Base-by-base conservation (phyloP, 164 flowering plant species). In the Vitis cinerea region DNA sequence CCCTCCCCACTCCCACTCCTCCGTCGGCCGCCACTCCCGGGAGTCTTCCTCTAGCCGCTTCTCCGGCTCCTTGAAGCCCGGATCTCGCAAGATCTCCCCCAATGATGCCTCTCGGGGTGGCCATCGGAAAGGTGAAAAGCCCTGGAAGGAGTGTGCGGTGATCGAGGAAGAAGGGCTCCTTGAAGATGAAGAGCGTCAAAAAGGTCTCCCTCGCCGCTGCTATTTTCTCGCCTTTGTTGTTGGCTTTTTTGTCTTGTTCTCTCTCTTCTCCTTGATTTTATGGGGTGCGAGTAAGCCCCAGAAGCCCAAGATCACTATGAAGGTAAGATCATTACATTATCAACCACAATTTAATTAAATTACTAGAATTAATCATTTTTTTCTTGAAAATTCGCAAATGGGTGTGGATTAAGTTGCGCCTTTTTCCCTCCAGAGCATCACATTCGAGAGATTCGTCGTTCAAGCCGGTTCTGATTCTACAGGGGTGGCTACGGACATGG, bases 401-500 rank as follows among this genome's bases (percentile, higher is more conserved):
- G 5, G n/a, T 64, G 13, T 10, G 37, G 13, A 29, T 71, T 9
- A 0, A 37, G 19, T 67, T 19, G 16, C 27, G 53, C 12, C 63
- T 50, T 1, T 60, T 61, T 17, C 53, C 58, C 61, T 55, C 71
- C 85, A 91, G 97, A 91, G 94, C 68, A 85, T 93, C 8, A 82
- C 67, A 68, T 84, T 93, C 49, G 93, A 90, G 81, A 79, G 75
- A 16, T 79, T 94, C 66, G 70, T 72, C 58, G 74, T 94, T 61
- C 93, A 87, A 81, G 91, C 97, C 3, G 98, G 97, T 13, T 81
- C 93, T 0, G 98, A 94, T 76, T n/a, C 58, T 3, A 74, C 87
- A 0, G 97, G 98, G 5, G 97, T 94, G 11, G 90, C 96, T 0
- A 94, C 98, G 1, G 97, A 88, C 50, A 92, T 92, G 98, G 74